phyloP scores from a whole-genome alignment of 2,329 filamentous ascomycete genomes.

The Aspergillus fijiensis region DNA sequence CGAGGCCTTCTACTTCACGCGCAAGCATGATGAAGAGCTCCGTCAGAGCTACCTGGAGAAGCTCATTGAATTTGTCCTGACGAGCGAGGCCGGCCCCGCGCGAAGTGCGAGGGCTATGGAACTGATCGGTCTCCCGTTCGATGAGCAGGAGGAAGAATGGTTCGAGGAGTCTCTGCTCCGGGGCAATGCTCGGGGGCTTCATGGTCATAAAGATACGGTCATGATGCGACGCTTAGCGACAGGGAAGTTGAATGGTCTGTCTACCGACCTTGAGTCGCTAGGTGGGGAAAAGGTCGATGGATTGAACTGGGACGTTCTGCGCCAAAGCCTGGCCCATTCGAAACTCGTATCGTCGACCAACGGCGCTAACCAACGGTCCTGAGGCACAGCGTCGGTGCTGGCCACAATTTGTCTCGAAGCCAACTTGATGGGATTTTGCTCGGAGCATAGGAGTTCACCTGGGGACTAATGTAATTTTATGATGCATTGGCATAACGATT shows the following conservation, averaged over 20 bases:
- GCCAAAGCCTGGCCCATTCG: conserved; percentile 33
- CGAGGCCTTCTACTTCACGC: conserved; percentile 72
- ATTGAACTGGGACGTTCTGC: conserved; percentile 53
- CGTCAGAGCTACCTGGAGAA: conserved; percentile 67
- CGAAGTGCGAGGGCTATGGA: conserved; percentile 63
- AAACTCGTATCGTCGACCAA: conserved; percentile 20
- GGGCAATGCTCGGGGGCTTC: conserved; percentile 64
- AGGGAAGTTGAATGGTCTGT: conserved; percentile 49
- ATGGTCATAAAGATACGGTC: conserved; percentile 69
- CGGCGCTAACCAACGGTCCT: not conserved
- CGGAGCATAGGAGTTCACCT: conserved; percentile 21
- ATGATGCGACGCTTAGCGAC: conserved; percentile 71
- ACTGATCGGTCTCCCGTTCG: conserved; percentile 71
- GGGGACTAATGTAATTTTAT: conserved; percentile 14
- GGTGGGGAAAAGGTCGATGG: conserved; percentile 50
- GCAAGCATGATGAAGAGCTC: conserved; percentile 61
- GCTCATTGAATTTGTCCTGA: conserved; percentile 61
- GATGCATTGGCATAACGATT: conserved; percentile 3
- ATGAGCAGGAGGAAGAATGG: conserved; percentile 68
- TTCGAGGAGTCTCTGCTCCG: conserved; percentile 66
- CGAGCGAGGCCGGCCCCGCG: conserved; percentile 36
- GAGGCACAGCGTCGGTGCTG: not conserved
- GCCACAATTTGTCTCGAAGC: not conserved
- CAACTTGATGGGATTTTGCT: conserved; percentile 14
- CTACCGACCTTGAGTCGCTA: conserved; percentile 36